These are phyloP conservation scores for Kwoniella bestiolae DNA, from an alignment of 768 basidiomycete genomes.

Conservation along the genomic window DNA sequence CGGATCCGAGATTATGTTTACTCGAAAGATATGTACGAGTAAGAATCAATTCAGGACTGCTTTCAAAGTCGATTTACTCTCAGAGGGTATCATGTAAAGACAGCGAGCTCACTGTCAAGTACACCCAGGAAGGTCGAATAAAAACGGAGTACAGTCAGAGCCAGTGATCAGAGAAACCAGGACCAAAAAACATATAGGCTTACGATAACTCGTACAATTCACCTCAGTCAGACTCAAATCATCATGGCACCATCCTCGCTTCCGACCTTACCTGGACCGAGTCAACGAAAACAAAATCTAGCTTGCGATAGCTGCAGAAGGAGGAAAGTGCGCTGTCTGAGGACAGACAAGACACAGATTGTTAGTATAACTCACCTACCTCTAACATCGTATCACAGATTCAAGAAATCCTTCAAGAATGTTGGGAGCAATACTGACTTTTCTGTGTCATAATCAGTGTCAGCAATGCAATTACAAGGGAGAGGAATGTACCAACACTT, in stretches of 20 bases:
- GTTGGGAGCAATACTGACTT: neutral
- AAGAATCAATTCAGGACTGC: too few relatives aligned
- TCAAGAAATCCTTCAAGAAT: too few relatives aligned
- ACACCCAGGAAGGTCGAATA: too few relatives aligned
- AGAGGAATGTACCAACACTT: conserved; percentile 38
- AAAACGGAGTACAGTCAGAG: too few relatives aligned
- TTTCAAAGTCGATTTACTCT: too few relatives aligned
- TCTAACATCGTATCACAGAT: neutral
- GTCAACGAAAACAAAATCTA: conserved; percentile 78
- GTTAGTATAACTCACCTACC: conserved; percentile 21
- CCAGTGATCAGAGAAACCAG: too few relatives aligned
- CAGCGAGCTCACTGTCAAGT: too few relatives aligned
- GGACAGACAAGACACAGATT: conserved; percentile 25
- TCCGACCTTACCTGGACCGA: conserved; percentile 8
- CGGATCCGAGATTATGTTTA: conserved; percentile 18
- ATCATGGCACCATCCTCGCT: conserved; percentile 4
- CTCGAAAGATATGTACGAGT: conserved; percentile 1
- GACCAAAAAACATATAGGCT: too few relatives aligned
- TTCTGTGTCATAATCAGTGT: conserved; percentile 24
- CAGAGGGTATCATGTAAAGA: too few relatives aligned
- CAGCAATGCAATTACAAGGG: conserved; percentile 35
- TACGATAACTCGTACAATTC: too few relatives aligned
- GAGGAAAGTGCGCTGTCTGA: conserved; percentile 46
- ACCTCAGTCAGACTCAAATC: neutral
- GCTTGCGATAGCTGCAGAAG: conserved; percentile 82